Conservation (phyloP, 208 protist genomes). For the Leishmania amazonensis region DNA sequence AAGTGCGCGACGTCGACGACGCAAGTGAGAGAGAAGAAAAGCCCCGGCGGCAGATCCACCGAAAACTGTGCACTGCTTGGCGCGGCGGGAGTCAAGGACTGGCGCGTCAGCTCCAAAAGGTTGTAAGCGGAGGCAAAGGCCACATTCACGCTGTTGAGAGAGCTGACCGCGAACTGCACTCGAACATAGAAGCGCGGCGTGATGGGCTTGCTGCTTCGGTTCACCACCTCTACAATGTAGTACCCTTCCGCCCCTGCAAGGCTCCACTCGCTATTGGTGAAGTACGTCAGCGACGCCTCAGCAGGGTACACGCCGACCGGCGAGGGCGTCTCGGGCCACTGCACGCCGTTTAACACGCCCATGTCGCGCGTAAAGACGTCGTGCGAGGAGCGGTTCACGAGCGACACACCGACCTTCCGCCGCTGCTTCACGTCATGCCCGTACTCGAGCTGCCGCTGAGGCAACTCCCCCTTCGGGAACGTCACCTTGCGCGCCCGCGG, state of each 20-base stretch:
- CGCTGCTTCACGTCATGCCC: conserved; percentile 43
- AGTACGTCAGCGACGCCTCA: conserved; percentile 65
- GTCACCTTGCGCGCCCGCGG: conserved; percentile 6
- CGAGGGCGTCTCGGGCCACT: conserved; percentile 47
- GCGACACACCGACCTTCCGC: conserved; percentile 55
- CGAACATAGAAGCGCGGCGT: conserved; percentile 49
- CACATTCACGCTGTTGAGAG: conserved; percentile 65
- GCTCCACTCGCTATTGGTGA: conserved; percentile 69
- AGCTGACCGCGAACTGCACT: conserved; percentile 71
- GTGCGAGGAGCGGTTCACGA: conserved; percentile 59
- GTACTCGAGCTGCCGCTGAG: conserved; percentile 54
- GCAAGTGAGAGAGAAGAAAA: conserved; percentile 49
- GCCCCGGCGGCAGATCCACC: conserved; percentile 35
- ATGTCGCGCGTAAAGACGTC: conserved; percentile 33
- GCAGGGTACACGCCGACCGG: conserved; percentile 49
- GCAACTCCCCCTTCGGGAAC: conserved; percentile 51
- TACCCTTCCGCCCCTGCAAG: conserved; percentile 71
- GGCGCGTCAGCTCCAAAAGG: conserved; percentile 44
- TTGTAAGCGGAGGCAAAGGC: conserved; percentile 38
- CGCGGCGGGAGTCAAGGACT: conserved; percentile 29
- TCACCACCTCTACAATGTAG: conserved; percentile 68
- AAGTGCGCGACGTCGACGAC: conserved; percentile 28
- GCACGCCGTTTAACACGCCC: conserved; percentile 49
- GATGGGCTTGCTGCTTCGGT: conserved; percentile 38
- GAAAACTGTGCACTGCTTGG: conserved; percentile 25